Base-by-base conservation (phyloP, 768 basidiomycete species). In the Suillus cothurnatus region DNA sequence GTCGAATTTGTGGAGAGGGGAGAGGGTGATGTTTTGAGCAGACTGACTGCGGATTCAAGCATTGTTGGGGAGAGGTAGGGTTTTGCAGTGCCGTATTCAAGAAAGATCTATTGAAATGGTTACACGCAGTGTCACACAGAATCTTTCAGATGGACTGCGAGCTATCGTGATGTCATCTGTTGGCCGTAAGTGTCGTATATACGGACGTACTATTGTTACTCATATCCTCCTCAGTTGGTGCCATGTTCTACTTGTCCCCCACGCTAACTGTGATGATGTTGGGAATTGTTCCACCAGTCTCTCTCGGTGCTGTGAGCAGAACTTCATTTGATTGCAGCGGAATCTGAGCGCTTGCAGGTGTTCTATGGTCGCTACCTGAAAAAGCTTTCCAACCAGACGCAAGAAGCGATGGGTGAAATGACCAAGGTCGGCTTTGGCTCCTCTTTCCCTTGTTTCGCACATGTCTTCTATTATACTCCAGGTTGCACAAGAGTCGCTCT, bases 311-410 rank as follows among this genome's bases (percentile, higher is more conserved):
- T 71, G 86, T 96, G 79, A 36, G 82, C 79, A 64, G 55, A 41
- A 32, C 4, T 9, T 68, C 53, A 65, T 62, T 7, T 19, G n/a
- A 43, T 68, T 49, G 8, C 52, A 26, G 59, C 39, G 56, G 53
- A 15, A 64, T 65, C 72, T 64, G 70, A 64, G 63, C 31, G 0
- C 19, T n/a, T 2, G 21, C 67, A 97, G 92, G 93, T 98, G 15
- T 92, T 95, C 75, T 99, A 99, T 71, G 96, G 97, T 68, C 88
- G 95, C 15, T 99, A 98, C 78, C 80, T 99, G 62, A 94, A 95
- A 74, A 91, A 89, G 66, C 85, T 99, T 4, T 94, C 94, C 8
- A 94, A 93, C 71, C 81, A 89, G 71, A 96, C 97, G 7, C 97
- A 99, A 76, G 95, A 95, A 71, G 94, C 96, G 1, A 85, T 97